Evolutionary conservation across 2,329 filamentous ascomycete genomes (phyloP).

Genomic region (Pseudogymnoascus sp.): DNA sequence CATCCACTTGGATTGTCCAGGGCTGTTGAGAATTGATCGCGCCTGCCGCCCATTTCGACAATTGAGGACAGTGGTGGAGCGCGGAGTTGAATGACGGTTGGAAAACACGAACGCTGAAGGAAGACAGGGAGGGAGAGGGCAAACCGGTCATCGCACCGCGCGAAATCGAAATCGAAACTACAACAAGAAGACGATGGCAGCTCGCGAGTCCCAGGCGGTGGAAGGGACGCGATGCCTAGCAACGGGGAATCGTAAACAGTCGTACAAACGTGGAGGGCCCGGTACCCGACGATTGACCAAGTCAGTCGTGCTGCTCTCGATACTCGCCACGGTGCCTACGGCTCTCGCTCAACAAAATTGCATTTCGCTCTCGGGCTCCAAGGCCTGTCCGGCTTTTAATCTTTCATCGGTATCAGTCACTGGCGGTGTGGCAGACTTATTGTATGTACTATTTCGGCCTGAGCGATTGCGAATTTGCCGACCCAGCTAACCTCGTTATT

Average conservation of each 20-base stretch:
- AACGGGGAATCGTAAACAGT: not conserved
- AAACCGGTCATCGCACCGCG: not conserved
- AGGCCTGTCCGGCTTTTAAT: constrained; percentile 64
- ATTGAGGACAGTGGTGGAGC: not conserved
- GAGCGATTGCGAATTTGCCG: not conserved
- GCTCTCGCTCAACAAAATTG: constrained; percentile 34
- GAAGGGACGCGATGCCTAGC: constrained; percentile 4
- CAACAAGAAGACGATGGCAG: not conserved
- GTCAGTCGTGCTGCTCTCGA: constrained; percentile 21
- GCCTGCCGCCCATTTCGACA: not conserved
- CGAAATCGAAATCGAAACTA: not conserved
- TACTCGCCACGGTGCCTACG: constrained; percentile 24
- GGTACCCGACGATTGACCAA: not conserved
- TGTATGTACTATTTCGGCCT: constrained; percentile 12
- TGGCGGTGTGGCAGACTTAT: constrained; percentile 11
- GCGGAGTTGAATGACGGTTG: constrained; percentile 6
- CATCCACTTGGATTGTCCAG: constrained; percentile 7
- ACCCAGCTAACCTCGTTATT: constrained; percentile 4
- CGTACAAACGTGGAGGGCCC: not conserved
- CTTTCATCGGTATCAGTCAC: constrained; percentile 57
- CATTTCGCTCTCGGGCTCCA: constrained; percentile 65
- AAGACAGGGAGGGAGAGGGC: constrained; percentile 1
- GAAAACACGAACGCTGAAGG: not conserved
- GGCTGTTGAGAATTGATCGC: not conserved
- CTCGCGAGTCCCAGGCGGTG: not conserved